Conservation (phyloP, 306 rosid genomes). For the Rosa multiflora region DNA sequence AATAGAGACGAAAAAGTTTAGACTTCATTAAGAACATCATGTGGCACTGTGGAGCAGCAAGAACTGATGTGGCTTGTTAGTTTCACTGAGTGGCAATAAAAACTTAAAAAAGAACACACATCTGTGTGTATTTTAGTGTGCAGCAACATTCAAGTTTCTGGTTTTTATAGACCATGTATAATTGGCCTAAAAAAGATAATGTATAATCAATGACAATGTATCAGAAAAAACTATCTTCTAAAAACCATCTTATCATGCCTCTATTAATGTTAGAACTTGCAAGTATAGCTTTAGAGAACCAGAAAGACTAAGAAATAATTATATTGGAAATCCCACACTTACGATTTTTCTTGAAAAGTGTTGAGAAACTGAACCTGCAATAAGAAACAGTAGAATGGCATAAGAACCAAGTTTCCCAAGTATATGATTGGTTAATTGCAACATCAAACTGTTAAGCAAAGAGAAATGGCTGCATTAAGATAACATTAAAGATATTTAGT, state of each 20-base stretch:
- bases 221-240: background rate
- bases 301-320: slow-evolving; percentile 17
- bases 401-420: too few species aligned
- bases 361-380: slow-evolving; percentile 98
- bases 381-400: slow-evolving; percentile 32
- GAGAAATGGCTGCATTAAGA: too few species aligned
- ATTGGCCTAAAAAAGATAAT: background rate
- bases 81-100: background rate
- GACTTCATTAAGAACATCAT: background rate
- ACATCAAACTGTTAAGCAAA: too few species aligned
- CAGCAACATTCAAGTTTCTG: background rate
- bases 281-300: background rate
- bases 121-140: background rate
- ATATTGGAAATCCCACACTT: slow-evolving; percentile 40
- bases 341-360: slow-evolving; percentile 85
- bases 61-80: background rate
- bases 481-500: too few species aligned
- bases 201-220: background rate
- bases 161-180: background rate
- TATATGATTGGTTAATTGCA: too few species aligned
- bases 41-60: background rate
- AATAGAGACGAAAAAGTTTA: background rate
- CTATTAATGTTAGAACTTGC: background rate
- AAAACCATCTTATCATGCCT: background rate
- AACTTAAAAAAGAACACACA: background rate